A percentile compares a stretch with the other conserved stretches of the same genome.
Conservation (phyloP, 2,329 filamentous ascomycete genomes). For the Aureobasidium sp. region DNA sequence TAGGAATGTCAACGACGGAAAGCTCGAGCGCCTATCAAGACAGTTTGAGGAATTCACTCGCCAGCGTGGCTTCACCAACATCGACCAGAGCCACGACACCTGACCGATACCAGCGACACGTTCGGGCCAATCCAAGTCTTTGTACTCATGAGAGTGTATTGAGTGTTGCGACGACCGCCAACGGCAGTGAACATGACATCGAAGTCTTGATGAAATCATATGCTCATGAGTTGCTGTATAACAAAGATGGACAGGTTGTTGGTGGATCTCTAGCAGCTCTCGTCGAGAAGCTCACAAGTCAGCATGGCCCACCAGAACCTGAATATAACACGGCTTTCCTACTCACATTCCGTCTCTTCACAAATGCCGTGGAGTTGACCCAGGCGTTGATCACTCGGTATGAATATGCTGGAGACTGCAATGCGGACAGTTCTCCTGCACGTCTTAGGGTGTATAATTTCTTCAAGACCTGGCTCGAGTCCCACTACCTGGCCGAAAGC, state of each 20-base stretch:
- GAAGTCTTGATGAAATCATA: slow-evolving; percentile 87
- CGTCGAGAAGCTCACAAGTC: slow-evolving; percentile 88
- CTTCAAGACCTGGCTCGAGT: slow-evolving; percentile 96
- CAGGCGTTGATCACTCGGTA: slow-evolving; percentile 83
- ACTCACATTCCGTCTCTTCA: slow-evolving; percentile 90
- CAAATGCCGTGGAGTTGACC: slow-evolving; percentile 70
- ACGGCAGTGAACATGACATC: slow-evolving; percentile 62
- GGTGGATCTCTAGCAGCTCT: slow-evolving; percentile 85
- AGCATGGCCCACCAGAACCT: slow-evolving; percentile 85
- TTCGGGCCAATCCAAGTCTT: slow-evolving; percentile 47
- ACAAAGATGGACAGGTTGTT: slow-evolving; percentile 90
- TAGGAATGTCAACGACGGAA: slow-evolving; percentile 68
- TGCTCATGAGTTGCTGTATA: slow-evolving; percentile 84
- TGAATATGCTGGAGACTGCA: slow-evolving; percentile 78
- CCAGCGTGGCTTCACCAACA: slow-evolving; percentile 69
- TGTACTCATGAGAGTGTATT: slow-evolving; percentile 42
- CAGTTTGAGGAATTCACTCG: slow-evolving; percentile 67
- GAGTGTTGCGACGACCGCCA: slow-evolving; percentile 55
- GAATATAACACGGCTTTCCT: slow-evolving; percentile 93
- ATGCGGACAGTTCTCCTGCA: slow-evolving; percentile 69
- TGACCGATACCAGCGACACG: slow-evolving; percentile 54
- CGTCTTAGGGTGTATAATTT: slow-evolving; percentile 89
- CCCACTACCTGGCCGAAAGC: slow-evolving; percentile 80
- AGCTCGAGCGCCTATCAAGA: slow-evolving; percentile 73
- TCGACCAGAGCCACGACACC: slow-evolving; percentile 87